Evolutionary conservation across 2,329 filamentous ascomycete species (phyloP).

Genomic region (Aschersonia sp.): DNA sequence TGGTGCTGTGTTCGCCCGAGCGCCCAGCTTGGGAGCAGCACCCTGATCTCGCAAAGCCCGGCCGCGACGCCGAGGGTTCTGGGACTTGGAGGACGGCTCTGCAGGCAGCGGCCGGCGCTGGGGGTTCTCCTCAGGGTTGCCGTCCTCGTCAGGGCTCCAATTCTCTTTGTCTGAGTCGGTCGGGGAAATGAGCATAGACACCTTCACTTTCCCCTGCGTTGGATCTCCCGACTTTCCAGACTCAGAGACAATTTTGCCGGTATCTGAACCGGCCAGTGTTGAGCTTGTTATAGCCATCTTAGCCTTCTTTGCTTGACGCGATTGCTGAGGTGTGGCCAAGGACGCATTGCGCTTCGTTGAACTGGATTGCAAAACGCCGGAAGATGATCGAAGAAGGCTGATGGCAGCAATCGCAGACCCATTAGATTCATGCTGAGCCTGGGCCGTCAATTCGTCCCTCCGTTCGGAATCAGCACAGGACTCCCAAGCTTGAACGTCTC

Average conservation of each 20-base stretch:
- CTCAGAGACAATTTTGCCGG: constrained; percentile 13
- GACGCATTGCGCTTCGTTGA: constrained; percentile 50
- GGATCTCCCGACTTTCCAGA: constrained; percentile 10
- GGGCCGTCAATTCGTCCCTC: constrained; percentile 64
- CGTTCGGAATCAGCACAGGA: constrained; percentile 73
- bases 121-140: constrained; percentile 5
- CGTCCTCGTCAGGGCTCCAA: constrained; percentile 46
- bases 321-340: constrained; percentile 15
- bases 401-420: constrained; percentile 74
- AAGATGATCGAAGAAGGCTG: constrained; percentile 61
- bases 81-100: constrained; percentile 10
- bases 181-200: constrained; percentile 22
- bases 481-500: constrained; percentile 82
- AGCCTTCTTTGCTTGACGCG: constrained; percentile 40
- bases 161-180: constrained; percentile 91
- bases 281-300: constrained; percentile 47
- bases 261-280: constrained; percentile 46
- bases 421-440: constrained; percentile 65
- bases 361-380: constrained; percentile 37
- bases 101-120: constrained; percentile 22
- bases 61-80: constrained; percentile 25
- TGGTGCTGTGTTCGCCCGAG: constrained; percentile 27
- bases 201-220: constrained; percentile 20
- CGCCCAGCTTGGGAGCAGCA: constrained; percentile 16
- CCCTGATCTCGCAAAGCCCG: constrained; percentile 26